phyloP scores from a whole-genome alignment of 805 yeast genomes.

The Suhomyces sp. region DNA sequence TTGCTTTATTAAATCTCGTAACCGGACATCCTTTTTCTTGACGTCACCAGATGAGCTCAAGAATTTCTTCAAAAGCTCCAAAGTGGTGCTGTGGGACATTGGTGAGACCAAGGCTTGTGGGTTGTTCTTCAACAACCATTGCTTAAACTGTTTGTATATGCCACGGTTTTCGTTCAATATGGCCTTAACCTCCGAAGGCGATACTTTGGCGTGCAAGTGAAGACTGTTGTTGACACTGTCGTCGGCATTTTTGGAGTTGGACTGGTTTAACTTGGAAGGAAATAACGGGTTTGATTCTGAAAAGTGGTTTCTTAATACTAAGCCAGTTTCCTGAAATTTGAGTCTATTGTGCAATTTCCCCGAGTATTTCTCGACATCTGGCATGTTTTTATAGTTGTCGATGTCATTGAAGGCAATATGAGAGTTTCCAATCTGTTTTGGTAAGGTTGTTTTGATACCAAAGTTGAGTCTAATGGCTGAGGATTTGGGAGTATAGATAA shows the following conservation, averaged over 20 bases:
- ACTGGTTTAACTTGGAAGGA: slow-evolving; percentile 25
- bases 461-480: slow-evolving; percentile 65
- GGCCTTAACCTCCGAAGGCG: slow-evolving; percentile 26
- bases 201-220: slow-evolving; percentile 28
- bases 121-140: slow-evolving; percentile 51
- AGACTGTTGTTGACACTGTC: slow-evolving; percentile 32
- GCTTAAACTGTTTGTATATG: slow-evolving; percentile 51
- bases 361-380: slow-evolving; percentile 65
- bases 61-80: slow-evolving; percentile 33
- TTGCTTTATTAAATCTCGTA: slow-evolving; percentile 24
- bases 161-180: slow-evolving; percentile 41
- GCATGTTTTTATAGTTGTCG: slow-evolving; percentile 64
- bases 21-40: slow-evolving; percentile 17
- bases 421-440: slow-evolving; percentile 55
- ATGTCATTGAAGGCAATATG: slow-evolving; percentile 62
- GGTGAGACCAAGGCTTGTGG: slow-evolving; percentile 36
- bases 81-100: slow-evolving; percentile 20
- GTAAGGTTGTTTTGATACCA: slow-evolving; percentile 73
- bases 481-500: slow-evolving; percentile 65
- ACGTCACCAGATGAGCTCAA: slow-evolving; percentile 22
- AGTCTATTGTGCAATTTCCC: slow-evolving; percentile 59
- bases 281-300: slow-evolving; percentile 42
- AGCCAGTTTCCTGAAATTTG: slow-evolving; percentile 67
- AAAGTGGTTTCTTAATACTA: slow-evolving; percentile 41
- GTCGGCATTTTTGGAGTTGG: slow-evolving; percentile 15